Base-by-base conservation (phyloP, 2,329 filamentous ascomycete species). In the Verticillium tricorpus region DNA sequence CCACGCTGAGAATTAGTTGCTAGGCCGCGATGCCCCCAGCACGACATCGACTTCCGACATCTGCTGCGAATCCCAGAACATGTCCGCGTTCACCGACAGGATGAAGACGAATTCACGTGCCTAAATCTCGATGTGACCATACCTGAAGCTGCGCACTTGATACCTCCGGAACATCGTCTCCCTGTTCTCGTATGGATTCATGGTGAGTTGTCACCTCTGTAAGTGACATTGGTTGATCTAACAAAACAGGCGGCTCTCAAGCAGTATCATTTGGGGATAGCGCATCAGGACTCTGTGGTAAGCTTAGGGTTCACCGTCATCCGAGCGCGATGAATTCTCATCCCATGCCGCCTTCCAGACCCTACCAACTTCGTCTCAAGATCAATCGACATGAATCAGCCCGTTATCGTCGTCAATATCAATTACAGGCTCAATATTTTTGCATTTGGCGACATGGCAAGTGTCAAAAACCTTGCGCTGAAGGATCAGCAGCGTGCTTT, bases 141-240 rank as follows among this genome's bases (percentile, higher is more conserved):
- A 19, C 77, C 71, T 25, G 32, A 34, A 3, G 19, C 14, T 0
- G 64, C 65, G 3, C 58, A 61, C 1, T 14, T 58, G 6, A 12
- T 50, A 3, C 8, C 56, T 0, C 34, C 9, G 0, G 32, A 57
- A 4, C 56, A 31, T 0, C 60, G 63, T 2, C 59, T 79, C 0
- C 79, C 78, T 1, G 77, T 81, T 12, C 57, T 80, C 9, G 62
- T 80, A 12, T 81, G 78, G 77, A 77, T 81, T 17, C 76, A 81
- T 62, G 79, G 79, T 72, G 65, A 6, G 7, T 0, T 35, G 39
- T 22, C 39, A 57, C 32, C 25, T 22, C n/a, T 7, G 5, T 9
- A 3, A 6, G 14, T 14, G 34, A n/a, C 11, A 19, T 31, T 22
- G 19, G 61, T 7, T 3, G 1, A 8, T 8, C 28, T 35, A 11